Conservation (phyloP, 73 alveolate genomes). For the Breviolum minutum region DNA sequence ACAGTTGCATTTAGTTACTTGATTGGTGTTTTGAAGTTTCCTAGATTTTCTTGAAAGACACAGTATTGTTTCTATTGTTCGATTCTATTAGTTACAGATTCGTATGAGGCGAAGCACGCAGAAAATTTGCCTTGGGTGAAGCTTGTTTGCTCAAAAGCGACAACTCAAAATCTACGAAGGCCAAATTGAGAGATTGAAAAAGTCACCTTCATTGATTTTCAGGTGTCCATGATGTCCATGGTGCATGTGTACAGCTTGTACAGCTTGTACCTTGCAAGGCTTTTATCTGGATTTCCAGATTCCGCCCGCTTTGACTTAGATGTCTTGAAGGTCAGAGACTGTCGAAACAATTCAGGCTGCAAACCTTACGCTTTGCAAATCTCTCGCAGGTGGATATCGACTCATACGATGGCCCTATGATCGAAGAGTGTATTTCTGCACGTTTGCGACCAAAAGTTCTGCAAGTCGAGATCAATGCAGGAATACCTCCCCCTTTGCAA, state of each 20-base stretch:
- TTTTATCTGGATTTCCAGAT: background rate
- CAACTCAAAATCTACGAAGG: background rate
- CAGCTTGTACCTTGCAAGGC: background rate
- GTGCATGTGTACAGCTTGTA: background rate
- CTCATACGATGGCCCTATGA: slow-evolving; percentile 11
- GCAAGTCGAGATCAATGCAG: background rate
- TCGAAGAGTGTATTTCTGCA: background rate
- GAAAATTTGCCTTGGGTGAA: slow-evolving; percentile 20
- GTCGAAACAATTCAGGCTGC: too few relatives aligned
- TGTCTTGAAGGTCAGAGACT: background rate
- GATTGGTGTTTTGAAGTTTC: background rate
- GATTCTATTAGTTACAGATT: background rate
- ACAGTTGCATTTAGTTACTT: background rate
- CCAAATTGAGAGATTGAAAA: background rate
- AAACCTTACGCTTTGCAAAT: too few relatives aligned
- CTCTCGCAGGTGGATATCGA: slow-evolving; percentile 11
- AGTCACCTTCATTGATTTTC: background rate
- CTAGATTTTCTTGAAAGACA: background rate
- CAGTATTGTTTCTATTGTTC: background rate
- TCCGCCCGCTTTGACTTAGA: background rate
- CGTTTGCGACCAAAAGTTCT: background rate
- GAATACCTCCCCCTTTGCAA: slow-evolving; percentile 22
- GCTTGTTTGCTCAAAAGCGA: background rate
- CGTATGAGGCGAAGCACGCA: background rate
- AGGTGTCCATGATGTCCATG: too few relatives aligned